phyloP scores from a whole-genome alignment of 129 eudicot genomes.

The Kitagawia praeruptora region DNA sequence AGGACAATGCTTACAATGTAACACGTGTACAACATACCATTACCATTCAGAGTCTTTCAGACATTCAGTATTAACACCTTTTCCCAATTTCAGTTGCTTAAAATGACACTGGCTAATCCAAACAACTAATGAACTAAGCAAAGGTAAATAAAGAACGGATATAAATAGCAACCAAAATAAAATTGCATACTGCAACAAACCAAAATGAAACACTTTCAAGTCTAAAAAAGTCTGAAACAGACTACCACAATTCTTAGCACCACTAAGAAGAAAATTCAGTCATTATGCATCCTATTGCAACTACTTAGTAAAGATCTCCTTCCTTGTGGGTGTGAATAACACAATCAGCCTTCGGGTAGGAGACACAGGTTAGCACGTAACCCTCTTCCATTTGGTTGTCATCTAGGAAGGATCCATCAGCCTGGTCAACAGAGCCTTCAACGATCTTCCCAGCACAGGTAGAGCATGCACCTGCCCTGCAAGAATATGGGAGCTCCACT shows the following conservation, averaged over 20 bases:
- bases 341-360: slow-evolving; percentile 55
- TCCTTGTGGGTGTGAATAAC: slow-evolving; percentile 68
- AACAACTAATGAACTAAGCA: background rate
- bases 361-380: slow-evolving; percentile 47
- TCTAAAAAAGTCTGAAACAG: background rate
- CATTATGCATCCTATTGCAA: background rate
- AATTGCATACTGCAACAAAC: background rate
- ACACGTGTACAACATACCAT: too few species aligned
- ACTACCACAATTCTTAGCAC: background rate
- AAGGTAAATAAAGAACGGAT: background rate
- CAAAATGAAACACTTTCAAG: background rate
- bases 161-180: background rate
- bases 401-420: slow-evolving; percentile 54
- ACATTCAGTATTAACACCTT: too few species aligned
- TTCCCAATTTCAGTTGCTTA: too few species aligned
- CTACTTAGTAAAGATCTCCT: slow-evolving; percentile 34
- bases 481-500: slow-evolving; percentile 53
- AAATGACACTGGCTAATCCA: background rate
- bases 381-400: slow-evolving; percentile 38
- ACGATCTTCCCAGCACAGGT: slow-evolving; percentile 52
- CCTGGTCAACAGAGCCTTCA: slow-evolving; percentile 45
- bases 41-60: too few species aligned
- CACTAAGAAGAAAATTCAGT: background rate
- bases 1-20: too few species aligned
- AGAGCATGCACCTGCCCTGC: slow-evolving; percentile 74